phyloP scores from a whole-genome alignment of 177 flowering plant species.

The Vitis hybrid region DNA sequence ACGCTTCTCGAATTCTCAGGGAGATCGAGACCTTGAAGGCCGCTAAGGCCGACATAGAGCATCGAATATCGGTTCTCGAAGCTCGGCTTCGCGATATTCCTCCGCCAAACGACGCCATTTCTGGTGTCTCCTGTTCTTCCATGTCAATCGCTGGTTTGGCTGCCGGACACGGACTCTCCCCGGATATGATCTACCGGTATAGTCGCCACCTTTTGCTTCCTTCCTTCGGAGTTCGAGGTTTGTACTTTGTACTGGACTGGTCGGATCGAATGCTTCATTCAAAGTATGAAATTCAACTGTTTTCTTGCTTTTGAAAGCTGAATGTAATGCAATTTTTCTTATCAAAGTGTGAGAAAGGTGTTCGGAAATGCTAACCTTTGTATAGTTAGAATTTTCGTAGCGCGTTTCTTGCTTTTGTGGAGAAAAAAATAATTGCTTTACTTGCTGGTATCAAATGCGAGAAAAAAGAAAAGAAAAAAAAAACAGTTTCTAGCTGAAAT shows the following conservation, averaged over 20 bases:
- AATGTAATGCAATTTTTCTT: no score
- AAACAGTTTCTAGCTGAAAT: no score
- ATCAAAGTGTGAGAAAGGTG: no score
- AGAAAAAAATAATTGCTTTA: no score
- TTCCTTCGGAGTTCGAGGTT: constrained; percentile 83
- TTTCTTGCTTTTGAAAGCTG: background rate
- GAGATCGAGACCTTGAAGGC: constrained; percentile 58
- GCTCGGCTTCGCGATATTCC: constrained; percentile 37
- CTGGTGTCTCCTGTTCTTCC: constrained; percentile 15
- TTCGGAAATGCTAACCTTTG: no score
- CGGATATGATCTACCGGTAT: constrained; percentile 70
- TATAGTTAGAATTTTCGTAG: no score
- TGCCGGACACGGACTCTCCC: constrained; percentile 38
- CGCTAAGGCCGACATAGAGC: constrained; percentile 46
- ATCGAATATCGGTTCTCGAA: constrained; percentile 49
- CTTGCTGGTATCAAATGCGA: no score
- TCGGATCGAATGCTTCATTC: no score
- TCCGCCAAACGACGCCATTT: constrained; percentile 10
- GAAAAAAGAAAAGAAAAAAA: no score
- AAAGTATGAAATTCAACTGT: background rate
- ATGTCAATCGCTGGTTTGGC: constrained; percentile 6
- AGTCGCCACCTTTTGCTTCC: constrained; percentile 90
- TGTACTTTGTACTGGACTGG: background rate
- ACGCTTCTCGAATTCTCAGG: constrained; percentile 34
- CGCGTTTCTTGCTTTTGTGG: no score